These are phyloP conservation scores for Vachellia collinsii DNA, from an alignment of 306 rosid species.

Conservation along the genomic window DNA sequence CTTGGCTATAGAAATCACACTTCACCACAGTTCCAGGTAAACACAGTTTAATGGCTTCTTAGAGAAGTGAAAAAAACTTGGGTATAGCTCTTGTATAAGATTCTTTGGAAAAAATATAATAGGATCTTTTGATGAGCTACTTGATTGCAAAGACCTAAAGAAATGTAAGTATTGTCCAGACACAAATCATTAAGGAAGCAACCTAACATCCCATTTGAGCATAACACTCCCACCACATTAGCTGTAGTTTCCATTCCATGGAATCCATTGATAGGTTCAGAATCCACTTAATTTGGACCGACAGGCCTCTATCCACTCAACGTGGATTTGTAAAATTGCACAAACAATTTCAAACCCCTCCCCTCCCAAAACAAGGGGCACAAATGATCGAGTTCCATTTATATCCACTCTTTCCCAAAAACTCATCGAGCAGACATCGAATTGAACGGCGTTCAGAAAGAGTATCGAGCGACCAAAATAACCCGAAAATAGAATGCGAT, in stretches of 20 bases:
- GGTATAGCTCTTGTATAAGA: neutral
- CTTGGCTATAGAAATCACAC: slow-evolving; percentile 53
- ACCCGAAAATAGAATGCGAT: neutral
- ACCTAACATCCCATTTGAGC: slow-evolving; percentile 19
- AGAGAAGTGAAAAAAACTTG: neutral
- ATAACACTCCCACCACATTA: slow-evolving; percentile 20
- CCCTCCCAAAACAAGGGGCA: neutral
- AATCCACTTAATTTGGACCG: neutral
- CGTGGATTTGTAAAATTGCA: neutral
- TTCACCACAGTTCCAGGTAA: slow-evolving; percentile 39
- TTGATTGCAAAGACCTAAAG: neutral
- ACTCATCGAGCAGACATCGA: neutral
- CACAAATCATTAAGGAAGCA: slow-evolving; percentile 20
- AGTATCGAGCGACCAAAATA: neutral
- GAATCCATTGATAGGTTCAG: neutral
- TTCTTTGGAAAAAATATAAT: neutral
- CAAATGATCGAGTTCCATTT: neutral
- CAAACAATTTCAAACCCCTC: neutral
- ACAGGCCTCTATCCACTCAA: neutral
- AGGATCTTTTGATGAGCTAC: neutral
- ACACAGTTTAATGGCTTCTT: slow-evolving; percentile 14
- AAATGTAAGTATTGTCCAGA: neutral
- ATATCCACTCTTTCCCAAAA: slow-evolving; percentile 1
- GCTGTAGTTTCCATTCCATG: neutral
- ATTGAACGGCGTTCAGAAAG: neutral